A percentile compares a stretch with the other conserved stretches of the same genome.
Evolutionary conservation across 176 grass and related monocot species (phyloP).

Genomic region (Musa itinerans): DNA sequence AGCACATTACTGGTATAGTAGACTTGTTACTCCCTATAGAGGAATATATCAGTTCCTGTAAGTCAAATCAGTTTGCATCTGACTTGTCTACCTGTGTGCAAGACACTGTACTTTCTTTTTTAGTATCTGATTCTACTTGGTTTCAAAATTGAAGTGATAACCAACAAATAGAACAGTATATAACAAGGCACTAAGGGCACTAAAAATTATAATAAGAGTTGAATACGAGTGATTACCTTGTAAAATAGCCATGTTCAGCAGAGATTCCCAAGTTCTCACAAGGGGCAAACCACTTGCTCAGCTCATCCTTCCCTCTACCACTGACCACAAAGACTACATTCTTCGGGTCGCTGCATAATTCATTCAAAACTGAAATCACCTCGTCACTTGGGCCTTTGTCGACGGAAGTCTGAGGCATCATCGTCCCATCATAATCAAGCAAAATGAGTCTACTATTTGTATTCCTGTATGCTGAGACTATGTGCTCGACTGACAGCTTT

Average conservation of each 20-base stretch:
- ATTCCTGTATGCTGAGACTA: constrained; percentile 46
- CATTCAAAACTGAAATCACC: constrained; percentile 60
- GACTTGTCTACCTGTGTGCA: background rate
- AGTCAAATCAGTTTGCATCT: background rate
- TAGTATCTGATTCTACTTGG: background rate
- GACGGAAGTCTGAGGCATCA: constrained; percentile 59
- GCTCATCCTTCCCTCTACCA: constrained; percentile 58
- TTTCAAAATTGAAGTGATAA: background rate
- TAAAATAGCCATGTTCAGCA: constrained; percentile 93
- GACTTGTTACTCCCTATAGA: too few species aligned
- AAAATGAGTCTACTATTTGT: constrained; percentile 50
- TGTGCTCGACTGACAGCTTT: constrained; percentile 63
- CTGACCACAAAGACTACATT: constrained; percentile 92
- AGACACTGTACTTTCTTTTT: background rate
- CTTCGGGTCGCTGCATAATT: constrained; percentile 58
- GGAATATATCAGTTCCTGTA: background rate
- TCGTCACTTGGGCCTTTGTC: constrained; percentile 57
- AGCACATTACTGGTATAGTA: background rate
- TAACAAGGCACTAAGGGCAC: background rate
- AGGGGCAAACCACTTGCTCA: constrained; percentile 61
- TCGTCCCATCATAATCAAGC: constrained; percentile 84
- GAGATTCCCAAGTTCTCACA: constrained; percentile 84
- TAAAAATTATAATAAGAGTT: background rate
- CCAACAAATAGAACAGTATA: background rate
- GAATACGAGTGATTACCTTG: constrained; percentile 34